Evolutionary conservation across 345 rosid species (phyloP).

Genomic region (Hirschfeldia incana): DNA sequence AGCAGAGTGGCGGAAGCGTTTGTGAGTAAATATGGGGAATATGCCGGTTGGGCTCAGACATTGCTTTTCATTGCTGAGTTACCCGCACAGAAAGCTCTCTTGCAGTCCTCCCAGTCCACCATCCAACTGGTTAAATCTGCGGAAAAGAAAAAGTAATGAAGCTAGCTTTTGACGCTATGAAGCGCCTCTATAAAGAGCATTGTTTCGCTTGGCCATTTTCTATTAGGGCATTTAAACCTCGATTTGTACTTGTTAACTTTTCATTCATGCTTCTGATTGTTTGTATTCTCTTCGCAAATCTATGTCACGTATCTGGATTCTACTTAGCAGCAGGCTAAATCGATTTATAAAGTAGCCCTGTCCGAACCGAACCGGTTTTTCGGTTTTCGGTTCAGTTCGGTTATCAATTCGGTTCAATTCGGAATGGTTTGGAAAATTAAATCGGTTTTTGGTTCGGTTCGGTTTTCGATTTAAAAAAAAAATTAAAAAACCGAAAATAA

Average conservation of each 20-base stretch:
- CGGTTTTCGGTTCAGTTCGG: no score
- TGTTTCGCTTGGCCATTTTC: background rate
- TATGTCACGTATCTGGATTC: background rate
- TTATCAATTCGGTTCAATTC: no score
- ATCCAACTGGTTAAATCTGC: slow-evolving; percentile 35
- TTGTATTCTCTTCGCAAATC: background rate
- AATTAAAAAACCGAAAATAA: no score
- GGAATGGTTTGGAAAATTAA: no score
- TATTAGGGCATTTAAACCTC: background rate
- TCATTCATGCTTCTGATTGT: background rate
- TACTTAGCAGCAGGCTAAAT: background rate
- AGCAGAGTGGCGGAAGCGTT: slow-evolving; percentile 85
- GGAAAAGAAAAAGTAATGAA: slow-evolving; percentile 27
- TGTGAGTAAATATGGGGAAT: slow-evolving; percentile 81
- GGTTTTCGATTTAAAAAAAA: no score
- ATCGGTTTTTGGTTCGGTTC: no score
- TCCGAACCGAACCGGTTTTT: no score
- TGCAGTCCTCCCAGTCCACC: slow-evolving; percentile 49
- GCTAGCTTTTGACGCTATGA: background rate
- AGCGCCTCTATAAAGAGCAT: slow-evolving; percentile 12
- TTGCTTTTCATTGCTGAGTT: slow-evolving; percentile 84
- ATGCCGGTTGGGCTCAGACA: slow-evolving; percentile 99
- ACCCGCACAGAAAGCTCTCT: slow-evolving; percentile 73
- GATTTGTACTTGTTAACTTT: slow-evolving; percentile 11
- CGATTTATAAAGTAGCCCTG: no score